Evolutionary conservation across 2,329 filamentous ascomycete species (phyloP), one percentile per base, ranked within the genome.

Genomic region (Cladophialophora yegresii): DNA sequence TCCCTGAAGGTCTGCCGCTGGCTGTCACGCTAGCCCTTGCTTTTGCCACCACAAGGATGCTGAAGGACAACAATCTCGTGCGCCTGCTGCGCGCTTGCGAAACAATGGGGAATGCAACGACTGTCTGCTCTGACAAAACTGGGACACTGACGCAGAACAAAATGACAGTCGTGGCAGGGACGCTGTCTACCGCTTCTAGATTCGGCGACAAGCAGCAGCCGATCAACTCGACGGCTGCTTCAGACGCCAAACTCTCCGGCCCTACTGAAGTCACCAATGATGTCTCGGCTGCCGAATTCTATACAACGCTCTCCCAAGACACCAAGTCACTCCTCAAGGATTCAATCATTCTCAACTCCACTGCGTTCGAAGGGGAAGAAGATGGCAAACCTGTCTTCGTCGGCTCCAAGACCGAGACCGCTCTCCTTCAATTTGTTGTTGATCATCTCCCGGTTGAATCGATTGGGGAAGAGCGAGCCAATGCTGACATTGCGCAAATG

Each of bases 361-460:
- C 87, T 0, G 87, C 88, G 0, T 90, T 90, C 68, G 86, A 90
- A 72, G 83, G 84, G 5, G 85, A 88, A 50, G 81, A 85, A 50
- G 82, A 87, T 49, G 87, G 87, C 33, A 79, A 81, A 20, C 77
- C 75, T 40, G 79, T 83, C 0, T 92, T 90, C 69, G 83, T 92
- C 67, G 89, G 89, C 32, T 91, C 89, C 4, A 92, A 91, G 77
- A 92, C 89, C 0, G 89, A 92, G 73, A 91, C 88, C 3, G 89
- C 89, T 23, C 80, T 92, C 12, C 81, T 92, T n/a, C 80, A 82
- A 26, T 91, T 91, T 72, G 87, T 88, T 22, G 82, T 84, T 55
- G 85, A 89, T 55, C 80, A 85, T 71, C 79, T 92, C 13, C 88
- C 82, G 49, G 86, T 92, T 80, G 84, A 83, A 5, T 80, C 83